Conservation (phyloP, 2,329 filamentous ascomycete genomes). For the Lecanicillium sp. region DNA sequence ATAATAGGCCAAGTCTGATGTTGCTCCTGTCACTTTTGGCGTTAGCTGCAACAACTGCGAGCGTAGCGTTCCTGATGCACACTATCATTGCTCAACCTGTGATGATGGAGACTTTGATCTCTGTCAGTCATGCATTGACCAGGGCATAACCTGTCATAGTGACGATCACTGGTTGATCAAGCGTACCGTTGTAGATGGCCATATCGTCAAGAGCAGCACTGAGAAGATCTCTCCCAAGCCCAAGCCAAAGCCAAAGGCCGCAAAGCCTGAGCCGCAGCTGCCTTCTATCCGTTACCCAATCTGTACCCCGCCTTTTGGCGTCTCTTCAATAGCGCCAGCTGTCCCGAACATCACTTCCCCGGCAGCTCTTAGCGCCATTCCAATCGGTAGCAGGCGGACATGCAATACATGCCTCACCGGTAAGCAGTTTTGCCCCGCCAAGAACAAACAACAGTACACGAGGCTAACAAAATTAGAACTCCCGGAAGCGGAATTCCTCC, state of each 20-base stretch:
- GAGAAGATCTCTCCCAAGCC: slow-evolving; percentile 66
- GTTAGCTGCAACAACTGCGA: slow-evolving; percentile 95
- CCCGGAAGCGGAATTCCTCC: slow-evolving; percentile 71
- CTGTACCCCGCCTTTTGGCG: neutral
- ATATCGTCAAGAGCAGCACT: slow-evolving; percentile 77
- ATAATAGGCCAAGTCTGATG: neutral
- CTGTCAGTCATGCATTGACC: slow-evolving; percentile 69
- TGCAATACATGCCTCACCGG: slow-evolving; percentile 56
- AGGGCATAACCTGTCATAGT: slow-evolving; percentile 68
- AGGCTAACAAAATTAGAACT: slow-evolving; percentile 41
- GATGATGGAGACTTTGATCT: slow-evolving; percentile 92
- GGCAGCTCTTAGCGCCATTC: neutral
- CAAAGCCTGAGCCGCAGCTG: slow-evolving; percentile 4
- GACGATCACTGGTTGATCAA: slow-evolving; percentile 91
- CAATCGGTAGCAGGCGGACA: slow-evolving; percentile 44
- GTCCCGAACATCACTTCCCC: neutral
- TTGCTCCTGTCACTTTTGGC: slow-evolving; percentile 45
- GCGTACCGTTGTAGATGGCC: slow-evolving; percentile 69
- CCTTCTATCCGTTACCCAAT: neutral
- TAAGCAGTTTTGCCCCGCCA: no score
- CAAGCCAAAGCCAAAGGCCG: slow-evolving; percentile 21
- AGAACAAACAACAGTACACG: no score
- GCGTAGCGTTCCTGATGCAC: slow-evolving; percentile 64
- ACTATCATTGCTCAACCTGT: slow-evolving; percentile 93
- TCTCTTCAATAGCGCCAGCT: neutral